Conservation (phyloP, 805 yeast species). For the Lipomyces kockii region DNA sequence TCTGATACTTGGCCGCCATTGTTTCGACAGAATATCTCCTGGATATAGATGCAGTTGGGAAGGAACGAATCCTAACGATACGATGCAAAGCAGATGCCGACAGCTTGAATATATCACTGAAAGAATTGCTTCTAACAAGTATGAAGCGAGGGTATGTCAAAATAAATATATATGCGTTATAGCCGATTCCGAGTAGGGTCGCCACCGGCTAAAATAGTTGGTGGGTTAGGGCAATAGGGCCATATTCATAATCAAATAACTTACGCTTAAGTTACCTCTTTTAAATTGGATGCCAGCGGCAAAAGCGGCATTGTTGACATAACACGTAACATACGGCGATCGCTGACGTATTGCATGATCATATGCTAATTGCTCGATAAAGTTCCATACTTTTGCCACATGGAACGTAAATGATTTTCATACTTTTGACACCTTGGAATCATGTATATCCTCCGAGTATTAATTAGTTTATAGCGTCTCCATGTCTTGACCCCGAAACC, state of each 20-base stretch:
- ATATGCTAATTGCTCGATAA: neutral
- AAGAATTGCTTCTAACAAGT: neutral
- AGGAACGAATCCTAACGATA: conserved; percentile 5
- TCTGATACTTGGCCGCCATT: conserved; percentile 32
- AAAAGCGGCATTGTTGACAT: too few species aligned
- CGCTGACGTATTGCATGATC: neutral
- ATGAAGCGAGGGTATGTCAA: neutral
- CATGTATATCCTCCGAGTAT: too few species aligned
- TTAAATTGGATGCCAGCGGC: too few species aligned
- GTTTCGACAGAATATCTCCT: conserved; percentile 10
- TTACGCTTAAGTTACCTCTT: too few species aligned
- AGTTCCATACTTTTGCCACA: neutral
- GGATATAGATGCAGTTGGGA: conserved; percentile 11
- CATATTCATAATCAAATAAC: too few species aligned
- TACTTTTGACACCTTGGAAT: too few species aligned
- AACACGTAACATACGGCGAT: neutral
- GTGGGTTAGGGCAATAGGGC: too few species aligned
- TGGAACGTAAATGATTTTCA: neutral
- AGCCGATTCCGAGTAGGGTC: too few species aligned
- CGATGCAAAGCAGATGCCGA: neutral
- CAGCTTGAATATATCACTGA: conserved; percentile 9
- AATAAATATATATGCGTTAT: neutral
- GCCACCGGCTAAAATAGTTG: too few species aligned
- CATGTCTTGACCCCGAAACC: too few species aligned
- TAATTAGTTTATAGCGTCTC: too few species aligned